A percentile compares a stretch with the other conserved stretches of the same genome.
These are phyloP conservation scores for Oenanthe sinensis DNA, from an alignment of 129 eudicot species.

Conservation along the genomic window DNA sequence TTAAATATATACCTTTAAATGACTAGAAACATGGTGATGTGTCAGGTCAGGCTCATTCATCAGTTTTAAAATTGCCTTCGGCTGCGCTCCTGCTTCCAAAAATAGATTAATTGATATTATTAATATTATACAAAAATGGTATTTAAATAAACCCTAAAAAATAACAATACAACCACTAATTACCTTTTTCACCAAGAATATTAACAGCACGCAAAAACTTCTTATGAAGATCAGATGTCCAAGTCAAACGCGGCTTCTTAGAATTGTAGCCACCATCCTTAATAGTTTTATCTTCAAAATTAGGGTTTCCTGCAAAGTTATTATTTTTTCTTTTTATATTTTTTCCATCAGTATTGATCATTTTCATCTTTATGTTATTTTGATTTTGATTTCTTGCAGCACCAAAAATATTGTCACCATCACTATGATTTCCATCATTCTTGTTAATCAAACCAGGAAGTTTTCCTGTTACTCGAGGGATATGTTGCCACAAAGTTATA, in stretches of 20 bases:
- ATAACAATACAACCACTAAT: neutral
- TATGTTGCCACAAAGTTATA: neutral
- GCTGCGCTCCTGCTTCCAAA: conserved; percentile 1
- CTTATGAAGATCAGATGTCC: neutral
- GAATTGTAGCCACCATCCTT: neutral
- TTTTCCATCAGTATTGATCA: neutral
- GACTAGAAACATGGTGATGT: conserved; percentile 8
- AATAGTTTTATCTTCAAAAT: neutral
- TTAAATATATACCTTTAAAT: neutral
- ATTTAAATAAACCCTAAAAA: neutral
- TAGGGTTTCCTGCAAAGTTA: neutral
- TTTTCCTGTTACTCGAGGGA: neutral
- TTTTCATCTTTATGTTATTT: no score
- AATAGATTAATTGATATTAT: neutral
- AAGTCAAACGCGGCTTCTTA: neutral
- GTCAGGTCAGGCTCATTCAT: conserved; percentile 14
- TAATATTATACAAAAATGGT: neutral
- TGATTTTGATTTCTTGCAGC: neutral
- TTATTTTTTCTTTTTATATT: neutral
- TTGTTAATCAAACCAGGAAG: no score
- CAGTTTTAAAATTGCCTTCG: neutral
- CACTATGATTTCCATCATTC: neutral
- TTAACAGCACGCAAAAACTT: neutral
- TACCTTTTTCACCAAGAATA: neutral
- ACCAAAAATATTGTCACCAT: no score